Evolutionary conservation across 805 yeast species (phyloP).

Genomic region (Hanseniaspora valbyensis): DNA sequence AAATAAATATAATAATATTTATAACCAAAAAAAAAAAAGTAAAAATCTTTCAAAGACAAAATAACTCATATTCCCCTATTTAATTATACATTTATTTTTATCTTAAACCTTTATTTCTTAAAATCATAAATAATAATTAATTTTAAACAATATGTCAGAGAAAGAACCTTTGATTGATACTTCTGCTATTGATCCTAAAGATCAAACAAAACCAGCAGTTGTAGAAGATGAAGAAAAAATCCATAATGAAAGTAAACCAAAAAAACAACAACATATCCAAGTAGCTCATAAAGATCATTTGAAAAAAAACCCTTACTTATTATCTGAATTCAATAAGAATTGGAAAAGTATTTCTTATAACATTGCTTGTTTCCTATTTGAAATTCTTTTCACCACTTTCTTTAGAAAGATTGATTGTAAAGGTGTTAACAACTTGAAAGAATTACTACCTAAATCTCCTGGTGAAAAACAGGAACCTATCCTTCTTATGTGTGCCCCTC

Average conservation of each 20-base stretch:
- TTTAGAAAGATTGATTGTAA: conserved; percentile 65
- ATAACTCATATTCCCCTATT: too few relatives aligned
- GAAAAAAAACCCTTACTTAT: not conserved
- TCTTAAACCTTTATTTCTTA: too few relatives aligned
- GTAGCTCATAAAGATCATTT: not conserved
- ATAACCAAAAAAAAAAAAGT: too few relatives aligned
- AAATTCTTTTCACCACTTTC: conserved; percentile 34
- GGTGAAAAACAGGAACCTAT: conserved; percentile 66
- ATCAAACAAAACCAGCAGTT: not conserved
- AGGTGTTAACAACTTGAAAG: conserved; percentile 47
- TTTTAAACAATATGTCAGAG: conserved; percentile 14
- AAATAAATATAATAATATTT: too few relatives aligned
- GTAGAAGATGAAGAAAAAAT: too few relatives aligned
- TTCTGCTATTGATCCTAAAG: not conserved
- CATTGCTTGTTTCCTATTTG: conserved; percentile 24
- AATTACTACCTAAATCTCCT: conserved; percentile 23
- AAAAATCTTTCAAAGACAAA: too few relatives aligned
- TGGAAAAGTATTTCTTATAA: conserved; percentile 21
- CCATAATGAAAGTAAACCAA: too few relatives aligned
- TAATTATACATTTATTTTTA: too few relatives aligned
- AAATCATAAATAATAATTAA: too few relatives aligned
- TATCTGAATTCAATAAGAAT: conserved; percentile 7
- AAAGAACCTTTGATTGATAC: not conserved
- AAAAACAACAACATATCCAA: not conserved
- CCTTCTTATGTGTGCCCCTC: conserved; percentile 92